Evolutionary conservation across 495 filamentous ascomycete genomes (phyloP), one percentile per base, ranked within the genome.

Genomic region (Physcia stellaris): DNA sequence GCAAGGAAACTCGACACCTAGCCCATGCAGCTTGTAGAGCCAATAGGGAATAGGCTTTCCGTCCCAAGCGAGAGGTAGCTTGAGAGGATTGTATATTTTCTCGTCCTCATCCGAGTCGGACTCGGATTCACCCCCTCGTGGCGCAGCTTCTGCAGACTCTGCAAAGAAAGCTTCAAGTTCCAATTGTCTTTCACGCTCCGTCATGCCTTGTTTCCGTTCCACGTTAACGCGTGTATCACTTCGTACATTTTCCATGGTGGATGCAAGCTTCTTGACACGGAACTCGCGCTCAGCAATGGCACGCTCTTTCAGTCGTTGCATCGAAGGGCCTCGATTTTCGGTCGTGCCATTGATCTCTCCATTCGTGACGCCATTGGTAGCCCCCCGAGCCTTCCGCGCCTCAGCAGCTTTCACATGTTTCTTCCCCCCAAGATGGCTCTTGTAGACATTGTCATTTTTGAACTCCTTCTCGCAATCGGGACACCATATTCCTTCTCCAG

Each of bases 1-100:
- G 62, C 90, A 98, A 3, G 79, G 70, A 46, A 94, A 94, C 50
- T 98, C 90, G 24, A 94, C 86, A 6, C 90, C 90, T 6, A 98
- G 67, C 10, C 90, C 90, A 53, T 98, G 90, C 12, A 98, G 67
- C 51, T 94, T 88, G 68, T 95, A 98, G 2, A 98, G 74, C 90
- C 90, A 98, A 65, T 87, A 96, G 11, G 90, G 90, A 50, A 98
- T 98, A 12, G 90, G 90, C 54, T 96, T 96, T 24, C 92, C 88
- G 49, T 98, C 90, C 90, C 90, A 98, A 4, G 84, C 87, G 13
- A 96, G 67, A 4, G 90, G 90, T 6, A 98, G 66, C 50, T 98
- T 98, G 42, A 96, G 70, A 1, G 90, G 90, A 55, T 98, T 98
- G 69, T 95, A 94, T 43, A 96, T 79, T 46, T 77, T 86, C 41